Conservation (phyloP, 1,139 yeast species). For the Magnusiomyces paraingens region DNA sequence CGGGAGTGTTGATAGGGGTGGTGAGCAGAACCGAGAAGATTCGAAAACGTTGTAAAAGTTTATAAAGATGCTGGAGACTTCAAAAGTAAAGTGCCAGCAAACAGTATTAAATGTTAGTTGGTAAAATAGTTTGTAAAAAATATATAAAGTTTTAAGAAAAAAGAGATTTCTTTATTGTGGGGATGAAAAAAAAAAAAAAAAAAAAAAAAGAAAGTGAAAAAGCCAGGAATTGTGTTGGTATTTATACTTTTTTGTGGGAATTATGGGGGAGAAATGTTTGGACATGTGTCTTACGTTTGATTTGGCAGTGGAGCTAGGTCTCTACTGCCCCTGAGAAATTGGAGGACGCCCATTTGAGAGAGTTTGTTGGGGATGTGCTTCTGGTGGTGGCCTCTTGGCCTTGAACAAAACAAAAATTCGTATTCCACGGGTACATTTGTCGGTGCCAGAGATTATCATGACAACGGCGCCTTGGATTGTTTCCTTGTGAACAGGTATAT, state of each 20-base stretch:
- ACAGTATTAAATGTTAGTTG: not conserved
- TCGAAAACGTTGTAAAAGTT: slow-evolving; percentile 28
- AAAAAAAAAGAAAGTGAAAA: not conserved
- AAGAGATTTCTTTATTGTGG: not conserved
- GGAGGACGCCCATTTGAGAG: not conserved
- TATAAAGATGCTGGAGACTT: slow-evolving; percentile 8
- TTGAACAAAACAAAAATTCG: too few relatives aligned
- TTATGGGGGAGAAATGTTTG: not conserved
- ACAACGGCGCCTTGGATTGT: too few relatives aligned
- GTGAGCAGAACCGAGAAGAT: slow-evolving; percentile 31
- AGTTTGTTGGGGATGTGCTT: not conserved
- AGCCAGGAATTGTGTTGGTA: slow-evolving; percentile 1
- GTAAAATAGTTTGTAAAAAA: not conserved
- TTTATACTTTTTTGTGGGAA: slow-evolving; percentile 6
- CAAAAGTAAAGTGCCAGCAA: not conserved
- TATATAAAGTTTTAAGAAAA: not conserved
- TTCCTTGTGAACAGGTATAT: too few relatives aligned
- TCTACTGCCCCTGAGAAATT: not conserved
- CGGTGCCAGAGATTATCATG: too few relatives aligned
- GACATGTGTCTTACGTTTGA: not conserved
- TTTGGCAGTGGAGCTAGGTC: not conserved
- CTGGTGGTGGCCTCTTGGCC: not conserved
- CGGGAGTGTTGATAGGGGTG: slow-evolving; percentile 33
- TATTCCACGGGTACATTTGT: too few relatives aligned
- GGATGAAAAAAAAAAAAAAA: not conserved